These are phyloP conservation scores for Boletus vermiculosoides DNA, from an alignment of 768 basidiomycete species.

Conservation along the genomic window DNA sequence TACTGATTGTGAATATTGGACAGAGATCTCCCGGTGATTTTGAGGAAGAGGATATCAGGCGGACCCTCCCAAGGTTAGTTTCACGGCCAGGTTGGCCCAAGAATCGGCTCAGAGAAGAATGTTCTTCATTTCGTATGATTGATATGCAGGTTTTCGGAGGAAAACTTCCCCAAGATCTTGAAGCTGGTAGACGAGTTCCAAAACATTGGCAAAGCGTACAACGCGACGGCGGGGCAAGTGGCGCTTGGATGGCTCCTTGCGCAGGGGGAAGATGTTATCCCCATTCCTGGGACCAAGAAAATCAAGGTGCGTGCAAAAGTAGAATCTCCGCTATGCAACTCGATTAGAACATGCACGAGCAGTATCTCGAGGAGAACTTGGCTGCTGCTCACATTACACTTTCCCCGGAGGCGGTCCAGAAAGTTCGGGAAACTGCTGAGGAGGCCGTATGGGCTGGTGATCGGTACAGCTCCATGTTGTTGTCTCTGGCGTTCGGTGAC, in stretches of 20 bases:
- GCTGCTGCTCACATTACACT: conserved; percentile 36
- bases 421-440: conserved; percentile 37
- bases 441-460: conserved; percentile 29
- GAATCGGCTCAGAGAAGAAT: neutral
- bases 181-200: conserved; percentile 36
- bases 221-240: conserved; percentile 38
- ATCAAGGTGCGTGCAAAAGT: conserved; percentile 25
- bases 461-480: conserved; percentile 18
- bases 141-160: conserved; percentile 31
- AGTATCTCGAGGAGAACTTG: conserved; percentile 49
- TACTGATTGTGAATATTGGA: neutral
- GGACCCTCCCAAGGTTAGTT: conserved; percentile 23
- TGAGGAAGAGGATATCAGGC: conserved; percentile 28
- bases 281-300: conserved; percentile 42
- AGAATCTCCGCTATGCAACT: neutral
- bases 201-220: conserved; percentile 33
- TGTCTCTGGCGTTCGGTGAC: conserved; percentile 18
- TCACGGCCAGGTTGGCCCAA: conserved; percentile 13
- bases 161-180: conserved; percentile 48
- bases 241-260: conserved; percentile 42
- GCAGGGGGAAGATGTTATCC: conserved; percentile 38
- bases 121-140: neutral
- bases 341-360: neutral
- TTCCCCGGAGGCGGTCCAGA: conserved; percentile 36
- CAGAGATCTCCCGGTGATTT: conserved; percentile 37